These are phyloP conservation scores for Pyrus hybrid DNA, from an alignment of 331 rosid genomes.

Conservation along the genomic window DNA sequence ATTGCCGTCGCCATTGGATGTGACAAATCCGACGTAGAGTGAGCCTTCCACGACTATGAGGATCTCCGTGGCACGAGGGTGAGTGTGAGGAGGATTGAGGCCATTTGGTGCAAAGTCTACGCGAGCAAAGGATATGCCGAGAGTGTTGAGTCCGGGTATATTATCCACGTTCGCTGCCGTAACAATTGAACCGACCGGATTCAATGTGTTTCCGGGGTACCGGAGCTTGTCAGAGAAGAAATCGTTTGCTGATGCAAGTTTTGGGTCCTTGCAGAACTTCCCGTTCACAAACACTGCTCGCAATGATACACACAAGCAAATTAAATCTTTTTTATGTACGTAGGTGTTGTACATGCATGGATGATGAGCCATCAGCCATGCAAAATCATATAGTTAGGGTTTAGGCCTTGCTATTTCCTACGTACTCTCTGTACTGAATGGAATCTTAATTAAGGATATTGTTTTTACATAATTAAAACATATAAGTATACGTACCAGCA, in stretches of 20 bases:
- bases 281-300: background rate
- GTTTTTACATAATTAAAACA: background rate
- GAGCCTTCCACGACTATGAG: no score
- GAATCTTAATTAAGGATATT: no score
- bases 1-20: no score
- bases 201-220: background rate
- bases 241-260: background rate
- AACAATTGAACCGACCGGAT: background rate
- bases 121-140: background rate
- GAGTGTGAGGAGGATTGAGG: no score
- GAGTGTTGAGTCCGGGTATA: background rate
- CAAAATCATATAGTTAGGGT: background rate
- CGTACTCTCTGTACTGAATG: no score
- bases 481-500: background rate
- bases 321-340: background rate
- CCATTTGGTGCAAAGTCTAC: conserved; percentile 4
- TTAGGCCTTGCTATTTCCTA: no score
- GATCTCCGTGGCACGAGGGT: no score
- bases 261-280: background rate
- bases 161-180: background rate
- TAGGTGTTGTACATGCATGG: background rate
- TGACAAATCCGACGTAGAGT: no score
- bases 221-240: background rate
- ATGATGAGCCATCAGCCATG: background rate
- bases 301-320: background rate